A percentile compares a stretch with the other conserved stretches of the same genome.
Conservation (phyloP, 345 rosid species). For the Eucalyptus albens region DNA sequence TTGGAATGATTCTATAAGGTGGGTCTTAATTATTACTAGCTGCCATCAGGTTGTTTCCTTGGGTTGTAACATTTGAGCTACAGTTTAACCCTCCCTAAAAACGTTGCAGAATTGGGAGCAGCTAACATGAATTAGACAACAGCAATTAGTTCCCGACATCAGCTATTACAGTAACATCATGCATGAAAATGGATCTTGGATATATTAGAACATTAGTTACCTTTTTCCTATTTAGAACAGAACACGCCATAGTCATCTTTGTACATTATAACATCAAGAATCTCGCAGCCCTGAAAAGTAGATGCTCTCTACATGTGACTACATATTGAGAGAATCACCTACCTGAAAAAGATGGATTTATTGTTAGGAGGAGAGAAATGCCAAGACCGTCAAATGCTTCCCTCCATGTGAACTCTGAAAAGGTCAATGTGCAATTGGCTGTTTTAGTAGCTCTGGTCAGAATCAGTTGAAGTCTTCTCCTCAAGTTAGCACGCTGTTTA, state of each 20-base stretch:
- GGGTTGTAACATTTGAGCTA: background rate
- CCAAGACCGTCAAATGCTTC: slow-evolving; percentile 89
- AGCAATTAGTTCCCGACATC: background rate
- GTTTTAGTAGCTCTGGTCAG: background rate
- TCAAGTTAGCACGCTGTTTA: background rate
- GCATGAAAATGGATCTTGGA: background rate
- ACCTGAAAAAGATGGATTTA: slow-evolving; percentile 97
- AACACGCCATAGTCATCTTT: background rate
- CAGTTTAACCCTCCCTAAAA: background rate
- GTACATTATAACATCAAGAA: background rate
- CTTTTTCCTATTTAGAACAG: background rate
- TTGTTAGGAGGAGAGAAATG: slow-evolving; percentile 82
- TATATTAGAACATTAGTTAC: background rate
- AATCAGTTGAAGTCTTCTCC: background rate
- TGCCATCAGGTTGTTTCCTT: background rate
- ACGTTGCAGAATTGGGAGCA: background rate
- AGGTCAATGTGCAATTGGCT: slow-evolving; percentile 8
- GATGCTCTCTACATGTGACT: background rate
- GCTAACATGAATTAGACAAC: background rate
- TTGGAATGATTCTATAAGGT: background rate
- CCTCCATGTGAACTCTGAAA: slow-evolving; percentile 56
- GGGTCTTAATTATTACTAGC: background rate
- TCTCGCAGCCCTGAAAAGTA: background rate
- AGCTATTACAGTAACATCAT: background rate
- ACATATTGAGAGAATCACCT: background rate